These are phyloP conservation scores for Tricladium varicosporioides DNA, from an alignment of 2,329 filamentous ascomycete species.

Conservation along the genomic window DNA sequence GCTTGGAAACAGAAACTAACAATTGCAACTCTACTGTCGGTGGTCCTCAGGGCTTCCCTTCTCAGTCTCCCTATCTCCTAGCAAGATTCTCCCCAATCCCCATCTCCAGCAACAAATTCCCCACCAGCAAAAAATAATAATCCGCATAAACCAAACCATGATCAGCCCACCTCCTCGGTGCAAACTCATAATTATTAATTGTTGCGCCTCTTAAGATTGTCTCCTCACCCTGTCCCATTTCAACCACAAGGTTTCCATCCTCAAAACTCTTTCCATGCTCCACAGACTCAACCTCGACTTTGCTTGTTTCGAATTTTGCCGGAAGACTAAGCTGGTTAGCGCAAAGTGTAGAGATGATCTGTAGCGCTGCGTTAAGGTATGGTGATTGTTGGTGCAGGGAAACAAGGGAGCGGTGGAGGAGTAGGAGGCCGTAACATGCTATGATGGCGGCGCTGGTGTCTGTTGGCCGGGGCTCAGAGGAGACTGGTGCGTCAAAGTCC, in stretches of 20 bases:
- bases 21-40: too few relatives aligned
- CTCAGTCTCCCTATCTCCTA: too few relatives aligned
- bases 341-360: conserved; percentile 30
- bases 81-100: conserved; percentile 8
- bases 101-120: conserved; percentile 42
- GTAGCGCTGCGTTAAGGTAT: conserved; percentile 31
- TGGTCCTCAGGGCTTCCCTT: too few relatives aligned
- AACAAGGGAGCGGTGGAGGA: conserved; percentile 32
- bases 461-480: conserved; percentile 28
- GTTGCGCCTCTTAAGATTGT: conserved; percentile 46
- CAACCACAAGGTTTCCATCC: conserved; percentile 20
- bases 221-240: conserved; percentile 34
- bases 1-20: too few relatives aligned
- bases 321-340: conserved; percentile 23
- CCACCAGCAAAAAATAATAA: conserved; percentile 46
- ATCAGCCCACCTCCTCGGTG: conserved; percentile 43
- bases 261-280: not conserved
- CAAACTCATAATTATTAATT: conserved; percentile 46
- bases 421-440: conserved; percentile 39
- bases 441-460: conserved; percentile 41
- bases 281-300: too few relatives aligned
- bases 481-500: conserved; percentile 46
- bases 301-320: too few relatives aligned
- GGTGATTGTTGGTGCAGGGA: conserved; percentile 18
- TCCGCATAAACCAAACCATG: conserved; percentile 50